Base-by-base conservation (phyloP, 441 rosid species). In the Omphalea diandra region DNA sequence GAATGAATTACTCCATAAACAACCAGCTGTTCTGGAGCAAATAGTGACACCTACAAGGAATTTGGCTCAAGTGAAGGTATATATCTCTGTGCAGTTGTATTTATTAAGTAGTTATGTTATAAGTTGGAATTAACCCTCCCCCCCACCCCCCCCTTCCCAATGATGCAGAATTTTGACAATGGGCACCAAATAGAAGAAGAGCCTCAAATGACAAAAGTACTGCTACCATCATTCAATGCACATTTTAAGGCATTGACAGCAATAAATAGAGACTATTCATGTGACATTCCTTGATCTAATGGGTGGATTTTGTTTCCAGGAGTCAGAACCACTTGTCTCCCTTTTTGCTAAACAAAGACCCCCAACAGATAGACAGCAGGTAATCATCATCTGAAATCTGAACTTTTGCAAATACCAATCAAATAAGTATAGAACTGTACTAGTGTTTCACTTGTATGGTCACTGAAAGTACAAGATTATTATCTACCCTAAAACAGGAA, bases 301-400 rank as follows among this genome's bases (percentile, higher is more conserved):
- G 27, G 11, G 35, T 22, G 41, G 55, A 69, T 68, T 67, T 63
- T 70, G 74, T 67, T 80, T 79, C 56, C 85, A 86, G 93, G 90
- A 76, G 57, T 75, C 83, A 67, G 75, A 50, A 64, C 80, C 70
- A 63, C 74, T 74, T 44, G 68, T 74, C 70, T 65, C 74, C 69
- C 68, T 69, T 69, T 67, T 83, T 68, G 79, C 79, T 52, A 85
- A 79, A 78, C 93, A 88, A 81, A 83, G 72, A 52, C 78, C 88
- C 58, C 79, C 83, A 77, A 82, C 85, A 64, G 88, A 88, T 46
- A 83, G 81, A 80, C 93, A 83, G 68, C 84, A 84, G 83, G 93
- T 86, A 74, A 70, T 69, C 59, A 69, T 71, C 56, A 67, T 33
- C 47, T 57, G 62, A 63, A 62, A 50, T 33, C 68, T 62, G 41